These are phyloP conservation scores for Coemansia sp. DNA, from an alignment of 192 early-diverging fungal genomes.

Conservation along the genomic window DNA sequence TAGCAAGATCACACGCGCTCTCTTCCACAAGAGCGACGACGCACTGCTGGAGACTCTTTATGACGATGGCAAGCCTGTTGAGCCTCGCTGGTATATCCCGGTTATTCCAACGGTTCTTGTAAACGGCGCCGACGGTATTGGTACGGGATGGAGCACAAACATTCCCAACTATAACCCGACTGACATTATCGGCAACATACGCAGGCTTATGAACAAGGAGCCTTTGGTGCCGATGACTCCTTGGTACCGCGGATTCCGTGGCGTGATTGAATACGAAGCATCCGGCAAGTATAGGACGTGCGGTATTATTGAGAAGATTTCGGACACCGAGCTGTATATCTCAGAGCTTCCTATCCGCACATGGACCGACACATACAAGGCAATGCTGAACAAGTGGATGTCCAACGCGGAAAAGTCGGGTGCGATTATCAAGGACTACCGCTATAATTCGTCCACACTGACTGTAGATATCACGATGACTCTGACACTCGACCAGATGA, in stretches of 20 bases:
- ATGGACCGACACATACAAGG: conserved; percentile 91
- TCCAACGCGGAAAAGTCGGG: conserved; percentile 68
- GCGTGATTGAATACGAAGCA: conserved; percentile 62
- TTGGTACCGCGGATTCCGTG: conserved; percentile 94
- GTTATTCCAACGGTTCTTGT: conserved; percentile 92
- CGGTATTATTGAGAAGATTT: conserved; percentile 69
- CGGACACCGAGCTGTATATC: conserved; percentile 77
- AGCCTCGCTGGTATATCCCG: conserved; percentile 95
- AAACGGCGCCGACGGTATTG: conserved; percentile 94
- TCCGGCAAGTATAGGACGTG: conserved; percentile 65
- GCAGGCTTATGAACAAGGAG: conserved; percentile 74
- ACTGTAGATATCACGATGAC: conserved; percentile 49
- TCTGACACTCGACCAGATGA: conserved; percentile 65
- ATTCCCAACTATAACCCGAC: conserved; percentile 87
- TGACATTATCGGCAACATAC: conserved; percentile 86
- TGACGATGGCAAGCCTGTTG: conserved; percentile 88
- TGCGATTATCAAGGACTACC: conserved; percentile 62
- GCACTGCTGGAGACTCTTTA: conserved; percentile 75
- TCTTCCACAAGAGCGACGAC: conserved; percentile 85
- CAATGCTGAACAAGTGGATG: conserved; percentile 77
- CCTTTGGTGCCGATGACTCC: conserved; percentile 74
- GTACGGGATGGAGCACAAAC: conserved; percentile 83
- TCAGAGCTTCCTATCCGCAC: conserved; percentile 84
- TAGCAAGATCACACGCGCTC: conserved; percentile 65
- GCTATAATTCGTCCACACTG: conserved; percentile 55